phyloP scores from a whole-genome alignment of 208 protist species.

The Crithidia sp. region DNA sequence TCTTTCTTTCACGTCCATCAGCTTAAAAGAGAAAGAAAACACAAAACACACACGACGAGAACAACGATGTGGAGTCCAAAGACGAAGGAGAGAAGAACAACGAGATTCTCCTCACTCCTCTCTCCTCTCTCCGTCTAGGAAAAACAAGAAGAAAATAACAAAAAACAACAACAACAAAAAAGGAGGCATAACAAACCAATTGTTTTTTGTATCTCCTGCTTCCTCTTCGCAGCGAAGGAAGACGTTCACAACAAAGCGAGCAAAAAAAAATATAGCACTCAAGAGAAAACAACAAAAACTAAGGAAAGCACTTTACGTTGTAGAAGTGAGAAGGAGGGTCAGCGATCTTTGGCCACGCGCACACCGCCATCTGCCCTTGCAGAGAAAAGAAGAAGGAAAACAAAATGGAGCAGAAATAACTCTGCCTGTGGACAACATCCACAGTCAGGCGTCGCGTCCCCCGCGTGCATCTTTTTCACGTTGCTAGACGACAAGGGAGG shows the following conservation, averaged over 20 bases:
- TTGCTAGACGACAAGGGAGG: too few species aligned
- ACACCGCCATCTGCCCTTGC: too few species aligned
- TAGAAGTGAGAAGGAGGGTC: background rate
- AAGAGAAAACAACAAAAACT: conserved; percentile 1
- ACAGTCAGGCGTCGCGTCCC: too few species aligned
- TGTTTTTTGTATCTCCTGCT: too few species aligned
- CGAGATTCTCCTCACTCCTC: too few species aligned
- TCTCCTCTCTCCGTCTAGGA: background rate
- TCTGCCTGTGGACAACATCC: too few species aligned
- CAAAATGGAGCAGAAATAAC: too few species aligned
- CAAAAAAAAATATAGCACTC: background rate
- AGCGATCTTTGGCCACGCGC: too few species aligned
- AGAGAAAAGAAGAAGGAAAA: background rate
- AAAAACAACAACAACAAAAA: conserved; percentile 1
- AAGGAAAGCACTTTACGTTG: background rate
- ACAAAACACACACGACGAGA: background rate
- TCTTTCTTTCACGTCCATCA: conserved; percentile 13
- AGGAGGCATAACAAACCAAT: background rate
- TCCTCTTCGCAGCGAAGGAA: too few species aligned
- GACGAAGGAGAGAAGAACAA: too few species aligned
- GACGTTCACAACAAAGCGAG: background rate
- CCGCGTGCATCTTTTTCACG: too few species aligned
- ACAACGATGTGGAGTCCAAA: too few species aligned
- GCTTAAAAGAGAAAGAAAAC: background rate
- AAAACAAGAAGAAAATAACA: background rate